These are phyloP conservation scores for Pouteria glomerata DNA, from an alignment of 148 eudicot genomes.

Conservation along the genomic window DNA sequence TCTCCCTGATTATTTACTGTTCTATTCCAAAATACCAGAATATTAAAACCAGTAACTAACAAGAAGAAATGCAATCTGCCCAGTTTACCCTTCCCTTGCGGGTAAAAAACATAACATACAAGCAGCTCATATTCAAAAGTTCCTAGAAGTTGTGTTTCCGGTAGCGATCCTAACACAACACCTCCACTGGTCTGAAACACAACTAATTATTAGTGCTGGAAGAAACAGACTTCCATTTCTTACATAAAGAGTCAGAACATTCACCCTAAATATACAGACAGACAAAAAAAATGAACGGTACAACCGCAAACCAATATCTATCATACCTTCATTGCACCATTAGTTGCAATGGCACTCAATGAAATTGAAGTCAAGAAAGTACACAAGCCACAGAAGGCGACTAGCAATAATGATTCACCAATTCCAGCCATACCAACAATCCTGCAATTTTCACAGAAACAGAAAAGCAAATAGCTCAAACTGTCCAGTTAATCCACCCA, in stretches of 20 bases:
- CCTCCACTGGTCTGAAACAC: not conserved
- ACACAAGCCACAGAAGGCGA: slow-evolving; percentile 85
- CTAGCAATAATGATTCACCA: slow-evolving; percentile 73
- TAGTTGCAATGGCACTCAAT: slow-evolving; percentile 97
- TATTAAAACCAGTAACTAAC: not conserved
- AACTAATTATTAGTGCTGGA: not conserved
- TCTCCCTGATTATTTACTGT: too few relatives aligned
- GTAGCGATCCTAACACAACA: not conserved
- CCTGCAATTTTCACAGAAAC: slow-evolving; percentile 48
- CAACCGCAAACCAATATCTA: not conserved
- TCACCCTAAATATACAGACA: not conserved
- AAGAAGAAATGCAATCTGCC: not conserved
- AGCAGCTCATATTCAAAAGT: not conserved
- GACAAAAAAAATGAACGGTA: not conserved
- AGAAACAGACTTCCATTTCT: slow-evolving; percentile 2
- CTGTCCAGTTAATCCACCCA: not conserved
- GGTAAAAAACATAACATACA: not conserved
- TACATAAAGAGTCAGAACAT: slow-evolving; percentile 1
- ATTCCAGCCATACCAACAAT: slow-evolving; percentile 99
- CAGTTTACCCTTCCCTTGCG: not conserved
- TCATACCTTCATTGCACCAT: slow-evolving; percentile 99
- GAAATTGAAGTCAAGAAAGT: slow-evolving; percentile 93
- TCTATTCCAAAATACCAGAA: not conserved
- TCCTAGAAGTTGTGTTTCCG: not conserved
- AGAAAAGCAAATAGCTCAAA: slow-evolving; percentile 5